Percentiles rank a stretch among this genome's conserved stretches.
phyloP scores from a whole-genome alignment of 2,329 filamentous ascomycete genomes.

The Hyphodiscus sp. region DNA sequence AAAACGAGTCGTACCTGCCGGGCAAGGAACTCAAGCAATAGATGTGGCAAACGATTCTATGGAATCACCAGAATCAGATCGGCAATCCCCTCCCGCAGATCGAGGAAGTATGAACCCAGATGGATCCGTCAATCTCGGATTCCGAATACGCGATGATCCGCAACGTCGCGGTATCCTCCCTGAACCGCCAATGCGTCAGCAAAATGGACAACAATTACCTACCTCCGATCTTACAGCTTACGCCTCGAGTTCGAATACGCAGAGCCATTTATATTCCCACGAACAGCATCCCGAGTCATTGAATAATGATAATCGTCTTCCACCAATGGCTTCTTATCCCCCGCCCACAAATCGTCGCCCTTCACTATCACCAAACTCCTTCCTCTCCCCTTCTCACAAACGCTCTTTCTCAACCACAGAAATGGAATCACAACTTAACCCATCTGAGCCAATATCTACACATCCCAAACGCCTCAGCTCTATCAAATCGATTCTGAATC shows the following conservation, averaged over 20 bases:
- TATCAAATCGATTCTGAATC: constrained; percentile 71
- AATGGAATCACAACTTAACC: constrained; percentile 34
- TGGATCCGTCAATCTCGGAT: constrained; percentile 57
- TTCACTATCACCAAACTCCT: constrained; percentile 54
- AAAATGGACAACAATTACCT: constrained; percentile 29
- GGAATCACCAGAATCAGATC: constrained; percentile 30
- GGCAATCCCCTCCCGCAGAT: constrained; percentile 20
- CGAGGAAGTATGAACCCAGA: constrained; percentile 55
- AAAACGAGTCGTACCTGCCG: constrained; percentile 85
- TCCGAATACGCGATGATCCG: constrained; percentile 39
- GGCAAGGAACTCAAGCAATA: constrained; percentile 38
- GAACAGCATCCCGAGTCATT: constrained; percentile 34
- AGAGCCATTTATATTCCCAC: constrained; percentile 8
- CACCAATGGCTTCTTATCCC: constrained; percentile 37
- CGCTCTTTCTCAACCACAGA: constrained; percentile 60
- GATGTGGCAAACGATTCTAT: constrained; percentile 36
- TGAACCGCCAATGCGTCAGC: constrained; percentile 22
- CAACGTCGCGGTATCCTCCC: constrained; percentile 25
- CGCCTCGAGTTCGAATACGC: constrained; percentile 30
- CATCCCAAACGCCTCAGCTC: constrained; percentile 60
- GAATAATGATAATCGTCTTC: constrained; percentile 51
- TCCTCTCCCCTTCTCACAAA: constrained; percentile 55
- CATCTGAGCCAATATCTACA: constrained; percentile 27
- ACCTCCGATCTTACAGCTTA: constrained; percentile 39
- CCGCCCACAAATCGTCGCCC: constrained; percentile 43